phyloP scores from a whole-genome alignment of 495 filamentous ascomycete species.

The Astrothelium macrocarpum region DNA sequence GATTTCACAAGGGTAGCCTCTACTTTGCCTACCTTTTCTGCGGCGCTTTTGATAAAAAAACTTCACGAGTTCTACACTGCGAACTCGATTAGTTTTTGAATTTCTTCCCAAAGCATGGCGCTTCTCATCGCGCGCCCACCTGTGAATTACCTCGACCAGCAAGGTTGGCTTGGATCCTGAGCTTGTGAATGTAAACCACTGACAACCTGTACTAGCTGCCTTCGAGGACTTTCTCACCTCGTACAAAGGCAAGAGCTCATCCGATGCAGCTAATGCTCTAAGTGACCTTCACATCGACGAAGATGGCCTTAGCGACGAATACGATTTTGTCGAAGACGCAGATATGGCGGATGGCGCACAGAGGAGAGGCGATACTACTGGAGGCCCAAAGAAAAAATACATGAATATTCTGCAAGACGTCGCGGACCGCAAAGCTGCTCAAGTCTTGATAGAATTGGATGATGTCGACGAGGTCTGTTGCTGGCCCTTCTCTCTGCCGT shows the following conservation, averaged over 20 bases:
- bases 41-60: no score
- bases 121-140: slow-evolving; percentile 62
- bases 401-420: slow-evolving; percentile 82
- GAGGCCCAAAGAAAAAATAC: slow-evolving; percentile 71
- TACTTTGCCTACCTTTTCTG: neutral
- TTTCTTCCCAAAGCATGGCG: slow-evolving; percentile 50
- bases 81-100: neutral
- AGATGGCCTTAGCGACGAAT: slow-evolving; percentile 82
- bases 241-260: slow-evolving; percentile 69
- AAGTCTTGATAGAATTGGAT: slow-evolving; percentile 81
- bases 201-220: slow-evolving; percentile 42
- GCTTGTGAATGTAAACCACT: slow-evolving; percentile 4
- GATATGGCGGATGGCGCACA: slow-evolving; percentile 39
- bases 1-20: neutral
- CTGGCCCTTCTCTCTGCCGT: neutral
- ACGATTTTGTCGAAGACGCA: slow-evolving; percentile 88
- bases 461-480: slow-evolving; percentile 61
- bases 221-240: slow-evolving; percentile 80
- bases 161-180: slow-evolving; percentile 43
- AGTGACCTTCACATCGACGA: slow-evolving; percentile 79
- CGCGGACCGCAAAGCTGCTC: slow-evolving; percentile 61
- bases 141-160: slow-evolving; percentile 79
- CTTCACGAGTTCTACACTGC: neutral
- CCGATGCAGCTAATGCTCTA: slow-evolving; percentile 66
- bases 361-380: slow-evolving; percentile 32